Base-by-base conservation (phyloP, 2,329 filamentous ascomycete genomes). In the Paracoccidioides lutzii region DNA sequence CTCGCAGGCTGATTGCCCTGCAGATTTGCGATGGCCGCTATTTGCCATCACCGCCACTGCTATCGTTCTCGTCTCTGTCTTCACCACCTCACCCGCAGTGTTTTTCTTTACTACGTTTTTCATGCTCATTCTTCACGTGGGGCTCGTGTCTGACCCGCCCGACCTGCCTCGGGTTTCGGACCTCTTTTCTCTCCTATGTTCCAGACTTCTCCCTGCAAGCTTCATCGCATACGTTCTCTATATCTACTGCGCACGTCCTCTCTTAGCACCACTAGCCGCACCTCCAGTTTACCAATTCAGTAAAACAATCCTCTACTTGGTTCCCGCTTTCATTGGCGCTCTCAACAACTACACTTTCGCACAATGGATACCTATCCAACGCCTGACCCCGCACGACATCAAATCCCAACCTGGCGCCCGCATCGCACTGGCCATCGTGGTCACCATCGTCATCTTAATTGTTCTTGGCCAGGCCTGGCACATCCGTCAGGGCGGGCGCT, bases 341-440 rank as follows among this genome's bases (percentile, higher is more conserved):
- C 73, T 98, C 61, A 91, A 91, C 65, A 97, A 97, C 71, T 94
- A 96, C 71, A 97, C 93, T 0, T 88, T 98, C 65, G 87, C 89
- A 64, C 67, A 69, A 8, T 86, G 88, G 72, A 96, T 98, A 59
- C 93, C 93, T 0, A 93, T 98, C 61, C 83, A 90, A 69, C 85
- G 93, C 2, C 78, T 98, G n/a, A 97, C 88, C 7, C 83, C 85
- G 0, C 89, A 94, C 67, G 93, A 98, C 66, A 81, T 98, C 45
- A 75, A 85, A 50, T 85, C 90, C 62, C 90, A 98, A 66, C 91
- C 93, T 0, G 93, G 93, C 6, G 93, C 91, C 0, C 84, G 88
- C 55, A 79, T 87, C 1, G 91, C 93, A 0, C 74, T 98, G 51
- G 81, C 87, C 46, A 78, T 88, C 56, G 86, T 98, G 58, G 76